phyloP scores from a whole-genome alignment of 78 protist genomes.

The Andalucia godoyi region DNA sequence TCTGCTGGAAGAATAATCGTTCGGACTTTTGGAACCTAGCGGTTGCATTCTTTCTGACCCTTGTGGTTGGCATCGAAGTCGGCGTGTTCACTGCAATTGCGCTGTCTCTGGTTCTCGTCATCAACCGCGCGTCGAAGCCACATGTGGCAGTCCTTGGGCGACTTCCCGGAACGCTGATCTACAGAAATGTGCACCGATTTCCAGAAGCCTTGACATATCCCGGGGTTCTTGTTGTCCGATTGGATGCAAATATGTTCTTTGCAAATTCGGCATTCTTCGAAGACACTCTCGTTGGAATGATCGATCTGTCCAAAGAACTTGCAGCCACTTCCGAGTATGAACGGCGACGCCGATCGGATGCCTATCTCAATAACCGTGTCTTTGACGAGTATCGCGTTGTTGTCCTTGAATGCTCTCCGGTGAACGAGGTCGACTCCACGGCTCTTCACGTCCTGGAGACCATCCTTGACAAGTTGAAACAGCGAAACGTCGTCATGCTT shows the following conservation, averaged over 20 bases:
- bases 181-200: conserved; percentile 4
- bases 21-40: background rate
- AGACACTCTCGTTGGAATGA: conserved; percentile 16
- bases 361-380: conserved; percentile 23
- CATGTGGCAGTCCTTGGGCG: conserved; percentile 43
- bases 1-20: background rate
- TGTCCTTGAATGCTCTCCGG: background rate
- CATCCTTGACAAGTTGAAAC: background rate
- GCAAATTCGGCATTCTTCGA: conserved; percentile 22
- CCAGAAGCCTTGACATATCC: background rate
- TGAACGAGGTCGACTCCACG: background rate
- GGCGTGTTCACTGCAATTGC: conserved; percentile 39
- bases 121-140: conserved; percentile 33
- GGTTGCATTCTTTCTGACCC: conserved; percentile 37
- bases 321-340: too few species aligned
- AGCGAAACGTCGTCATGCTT: too few species aligned
- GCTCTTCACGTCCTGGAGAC: background rate
- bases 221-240: conserved; percentile 31
- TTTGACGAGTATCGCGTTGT: background rate
- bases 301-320: conserved; percentile 1
- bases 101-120: conserved; percentile 33
- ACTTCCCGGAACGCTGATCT: conserved; percentile 25
- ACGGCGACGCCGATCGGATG: conserved; percentile 8
- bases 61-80: conserved; percentile 28
- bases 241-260: conserved; percentile 38